Evolutionary conservation across 805 yeast species (phyloP).

Genomic region (Saccharomycopsis schoenii): DNA sequence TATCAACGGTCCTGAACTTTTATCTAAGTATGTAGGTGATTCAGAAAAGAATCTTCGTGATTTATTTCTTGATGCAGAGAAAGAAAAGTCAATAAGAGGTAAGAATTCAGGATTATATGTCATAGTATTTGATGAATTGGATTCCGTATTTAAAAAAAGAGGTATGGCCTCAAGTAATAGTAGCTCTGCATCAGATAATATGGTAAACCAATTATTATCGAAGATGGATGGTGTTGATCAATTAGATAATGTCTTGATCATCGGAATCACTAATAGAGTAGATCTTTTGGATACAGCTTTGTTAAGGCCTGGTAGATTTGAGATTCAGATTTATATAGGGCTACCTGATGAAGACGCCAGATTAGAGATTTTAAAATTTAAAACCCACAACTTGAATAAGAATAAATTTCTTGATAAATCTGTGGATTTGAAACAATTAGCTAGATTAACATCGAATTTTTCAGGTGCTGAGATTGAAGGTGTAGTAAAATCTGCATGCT

Average conservation of each 20-base stretch:
- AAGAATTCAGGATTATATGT: slow-evolving; percentile 89
- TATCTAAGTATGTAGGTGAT: slow-evolving; percentile 96
- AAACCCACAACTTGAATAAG: slow-evolving; percentile 82
- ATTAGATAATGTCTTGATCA: slow-evolving; percentile 87
- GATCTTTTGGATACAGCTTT: slow-evolving; percentile 98
- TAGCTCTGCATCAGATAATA: slow-evolving; percentile 97
- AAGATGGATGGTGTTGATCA: slow-evolving; percentile 99
- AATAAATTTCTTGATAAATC: slow-evolving; percentile 72
- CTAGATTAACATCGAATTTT: slow-evolving; percentile 82
- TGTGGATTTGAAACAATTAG: slow-evolving; percentile 72
- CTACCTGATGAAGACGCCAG: slow-evolving; percentile 93
- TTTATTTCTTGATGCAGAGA: slow-evolving; percentile 88
- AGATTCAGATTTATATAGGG: slow-evolving; percentile 92
- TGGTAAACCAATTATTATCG: slow-evolving; percentile 84
- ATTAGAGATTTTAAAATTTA: slow-evolving; percentile 80
- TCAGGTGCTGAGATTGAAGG: slow-evolving; percentile 99
- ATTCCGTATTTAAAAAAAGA: slow-evolving; percentile 97
- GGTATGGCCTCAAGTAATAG: slow-evolving; percentile 99
- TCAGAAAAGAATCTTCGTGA: slow-evolving; percentile 99
- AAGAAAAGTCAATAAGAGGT: slow-evolving; percentile 89
- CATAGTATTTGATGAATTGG: slow-evolving; percentile 96
- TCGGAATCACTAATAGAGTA: slow-evolving; percentile 99
- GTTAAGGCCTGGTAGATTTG: slow-evolving; percentile 96
- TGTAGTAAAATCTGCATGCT: slow-evolving; percentile 86
- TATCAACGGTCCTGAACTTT: slow-evolving; percentile 96